Conservation (phyloP, 176 grass and related monocot species). For the Rhipidocladum racemiflorum region DNA sequence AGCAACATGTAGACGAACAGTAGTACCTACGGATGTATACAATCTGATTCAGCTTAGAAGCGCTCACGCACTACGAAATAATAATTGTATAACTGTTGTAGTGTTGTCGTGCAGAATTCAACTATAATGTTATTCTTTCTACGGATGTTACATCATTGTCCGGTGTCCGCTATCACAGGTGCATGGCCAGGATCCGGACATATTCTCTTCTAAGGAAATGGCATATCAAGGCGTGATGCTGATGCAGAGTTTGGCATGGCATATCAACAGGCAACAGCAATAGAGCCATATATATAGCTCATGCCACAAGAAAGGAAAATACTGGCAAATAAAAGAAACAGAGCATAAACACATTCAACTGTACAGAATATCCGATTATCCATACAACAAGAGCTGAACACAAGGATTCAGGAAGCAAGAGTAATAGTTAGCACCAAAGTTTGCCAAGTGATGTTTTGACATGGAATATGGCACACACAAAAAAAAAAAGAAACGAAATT, state of each 20-base stretch:
- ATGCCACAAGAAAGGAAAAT: neutral
- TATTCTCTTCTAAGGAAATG: neutral
- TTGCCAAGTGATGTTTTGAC: conserved; percentile 40
- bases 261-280: neutral
- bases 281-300: neutral
- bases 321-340: neutral
- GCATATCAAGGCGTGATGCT: neutral
- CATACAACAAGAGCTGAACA: conserved; percentile 19
- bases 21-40: too few species aligned
- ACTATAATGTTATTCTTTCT: too few species aligned
- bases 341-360: neutral
- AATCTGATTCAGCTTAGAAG: too few species aligned
- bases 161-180: neutral
- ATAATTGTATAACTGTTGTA: too few species aligned
- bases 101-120: too few species aligned
- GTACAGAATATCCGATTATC: conserved; percentile 18
- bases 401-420: conserved; percentile 24
- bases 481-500: conserved; percentile 32
- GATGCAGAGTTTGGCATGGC: neutral
- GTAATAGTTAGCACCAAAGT: conserved; percentile 37
- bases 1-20: too few species aligned
- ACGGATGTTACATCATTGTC: neutral
- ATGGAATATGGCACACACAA: conserved; percentile 42
- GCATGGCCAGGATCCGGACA: neutral
- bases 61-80: too few species aligned